These are phyloP conservation scores for Acarospora socialis DNA, from an alignment of 2,329 filamentous ascomycete species.

Conservation along the genomic window DNA sequence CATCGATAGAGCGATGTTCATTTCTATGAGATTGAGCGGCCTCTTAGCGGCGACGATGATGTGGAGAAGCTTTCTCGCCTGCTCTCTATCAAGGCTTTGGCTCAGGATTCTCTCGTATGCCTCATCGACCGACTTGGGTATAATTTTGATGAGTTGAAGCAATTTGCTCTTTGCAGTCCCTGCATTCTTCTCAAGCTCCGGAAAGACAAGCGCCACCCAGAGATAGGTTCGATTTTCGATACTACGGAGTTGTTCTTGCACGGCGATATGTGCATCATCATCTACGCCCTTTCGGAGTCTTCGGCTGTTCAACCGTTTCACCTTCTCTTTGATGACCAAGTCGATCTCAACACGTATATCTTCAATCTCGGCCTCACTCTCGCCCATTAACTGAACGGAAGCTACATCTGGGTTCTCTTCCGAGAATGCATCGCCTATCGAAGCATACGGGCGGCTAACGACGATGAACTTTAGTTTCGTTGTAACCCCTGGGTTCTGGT, in stretches of 20 bases:
- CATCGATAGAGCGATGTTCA: conserved; percentile 19
- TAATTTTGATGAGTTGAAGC: conserved; percentile 10
- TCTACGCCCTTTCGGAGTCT: conserved; percentile 12
- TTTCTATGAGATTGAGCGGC: conserved; percentile 23
- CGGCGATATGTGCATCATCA: conserved; percentile 8
- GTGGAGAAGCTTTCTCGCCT: conserved; percentile 21
- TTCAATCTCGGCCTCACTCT: conserved; percentile 13
- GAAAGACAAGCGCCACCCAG: conserved; percentile 25
- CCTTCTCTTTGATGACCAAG: conserved; percentile 14
- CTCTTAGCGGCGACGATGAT: conserved; percentile 22
- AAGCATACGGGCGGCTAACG: conserved; percentile 7
- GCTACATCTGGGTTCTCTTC: too few species aligned
- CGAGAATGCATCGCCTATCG: conserved; percentile 2
- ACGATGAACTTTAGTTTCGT: conserved; percentile 8
- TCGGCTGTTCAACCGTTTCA: conserved; percentile 12
- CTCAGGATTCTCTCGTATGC: conserved; percentile 24
- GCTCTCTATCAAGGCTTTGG: conserved; percentile 16
- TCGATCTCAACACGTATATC: conserved; percentile 17
- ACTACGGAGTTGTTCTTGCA: conserved; percentile 18
- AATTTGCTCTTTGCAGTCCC: conserved; percentile 8
- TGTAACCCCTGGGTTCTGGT: background rate
- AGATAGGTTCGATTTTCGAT: conserved; percentile 26
- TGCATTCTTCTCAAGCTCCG: conserved; percentile 19
- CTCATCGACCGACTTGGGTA: conserved; percentile 17
- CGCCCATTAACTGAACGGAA: too few species aligned